phyloP scores from a whole-genome alignment of 257 asterid species.

The Cordia subcordata region DNA sequence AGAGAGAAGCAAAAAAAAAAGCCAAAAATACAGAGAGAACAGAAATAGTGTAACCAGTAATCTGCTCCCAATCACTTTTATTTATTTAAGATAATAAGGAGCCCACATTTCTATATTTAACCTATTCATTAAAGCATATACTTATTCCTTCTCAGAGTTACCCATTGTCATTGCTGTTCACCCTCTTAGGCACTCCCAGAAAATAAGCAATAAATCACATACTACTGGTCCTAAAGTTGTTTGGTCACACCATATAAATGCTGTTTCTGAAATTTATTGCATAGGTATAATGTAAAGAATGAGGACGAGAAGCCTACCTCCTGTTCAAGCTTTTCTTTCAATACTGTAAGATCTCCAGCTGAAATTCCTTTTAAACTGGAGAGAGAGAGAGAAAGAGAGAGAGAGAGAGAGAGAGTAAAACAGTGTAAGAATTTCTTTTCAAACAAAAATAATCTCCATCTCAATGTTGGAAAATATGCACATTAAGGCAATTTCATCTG shows the following conservation, averaged over 20 bases:
- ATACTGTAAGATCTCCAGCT: slow-evolving; percentile 52
- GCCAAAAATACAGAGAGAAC: neutral
- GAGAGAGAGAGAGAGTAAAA: slow-evolving; percentile 9
- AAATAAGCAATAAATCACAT: too few species aligned
- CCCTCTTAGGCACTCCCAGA: too few species aligned
- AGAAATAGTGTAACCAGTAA: neutral
- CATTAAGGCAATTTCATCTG: too few species aligned
- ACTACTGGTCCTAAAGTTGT: neutral
- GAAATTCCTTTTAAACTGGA: slow-evolving; percentile 80
- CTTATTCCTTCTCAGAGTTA: too few species aligned
- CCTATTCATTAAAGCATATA: too few species aligned
- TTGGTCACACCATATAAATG: neutral
- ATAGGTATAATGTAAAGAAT: slow-evolving; percentile 1
- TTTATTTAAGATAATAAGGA: neutral
- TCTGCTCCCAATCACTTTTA: neutral
- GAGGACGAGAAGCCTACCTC: slow-evolving; percentile 46
- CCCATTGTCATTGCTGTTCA: too few species aligned
- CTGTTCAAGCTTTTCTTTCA: slow-evolving; percentile 77
- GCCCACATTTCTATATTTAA: too few species aligned
- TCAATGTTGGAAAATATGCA: too few species aligned
- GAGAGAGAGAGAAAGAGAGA: slow-evolving; percentile 14
- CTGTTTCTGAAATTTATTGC: neutral
- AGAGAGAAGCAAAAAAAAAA: neutral
- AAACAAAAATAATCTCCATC: too few species aligned
- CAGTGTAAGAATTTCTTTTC: neutral